Conservation (phyloP, 257 asterid species). For the Cynanchum wilfordii region DNA sequence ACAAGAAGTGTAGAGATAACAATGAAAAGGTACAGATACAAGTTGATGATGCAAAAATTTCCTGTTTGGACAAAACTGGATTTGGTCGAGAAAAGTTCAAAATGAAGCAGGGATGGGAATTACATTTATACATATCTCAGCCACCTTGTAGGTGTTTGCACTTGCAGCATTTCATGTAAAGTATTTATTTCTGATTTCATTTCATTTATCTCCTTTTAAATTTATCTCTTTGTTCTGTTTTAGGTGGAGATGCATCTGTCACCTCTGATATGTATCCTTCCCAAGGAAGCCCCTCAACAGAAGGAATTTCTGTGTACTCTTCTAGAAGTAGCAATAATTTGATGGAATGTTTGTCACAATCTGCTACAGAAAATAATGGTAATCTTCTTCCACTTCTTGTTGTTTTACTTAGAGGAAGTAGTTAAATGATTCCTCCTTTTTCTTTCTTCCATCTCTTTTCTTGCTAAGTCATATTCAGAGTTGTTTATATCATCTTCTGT, state of each 20-base stretch:
- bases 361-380: conserved; percentile 38
- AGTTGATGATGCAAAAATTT: conserved; percentile 31
- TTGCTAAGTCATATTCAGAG: not conserved
- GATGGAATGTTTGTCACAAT: conserved; percentile 11
- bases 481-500: not conserved
- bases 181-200: not conserved
- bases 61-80: conserved; percentile 34
- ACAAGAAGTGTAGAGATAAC: conserved; percentile 25
- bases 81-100: conserved; percentile 36
- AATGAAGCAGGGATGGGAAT: conserved; percentile 53
- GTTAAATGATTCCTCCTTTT: not conserved
- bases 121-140: conserved; percentile 83
- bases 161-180: conserved; percentile 13
- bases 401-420: not conserved
- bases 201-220: not conserved
- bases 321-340: conserved; percentile 5
- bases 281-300: conserved; percentile 26
- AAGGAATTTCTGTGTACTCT: conserved; percentile 13
- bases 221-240: conserved; percentile 7
- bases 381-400: conserved; percentile 2
- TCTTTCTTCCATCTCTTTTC: not conserved
- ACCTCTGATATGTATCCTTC: conserved; percentile 34
- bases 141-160: conserved; percentile 67
- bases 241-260: conserved; percentile 79
- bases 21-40: conserved; percentile 22